Conservation (phyloP, 2,329 filamentous ascomycete species). For the Fusarium oligoseptatum region DNA sequence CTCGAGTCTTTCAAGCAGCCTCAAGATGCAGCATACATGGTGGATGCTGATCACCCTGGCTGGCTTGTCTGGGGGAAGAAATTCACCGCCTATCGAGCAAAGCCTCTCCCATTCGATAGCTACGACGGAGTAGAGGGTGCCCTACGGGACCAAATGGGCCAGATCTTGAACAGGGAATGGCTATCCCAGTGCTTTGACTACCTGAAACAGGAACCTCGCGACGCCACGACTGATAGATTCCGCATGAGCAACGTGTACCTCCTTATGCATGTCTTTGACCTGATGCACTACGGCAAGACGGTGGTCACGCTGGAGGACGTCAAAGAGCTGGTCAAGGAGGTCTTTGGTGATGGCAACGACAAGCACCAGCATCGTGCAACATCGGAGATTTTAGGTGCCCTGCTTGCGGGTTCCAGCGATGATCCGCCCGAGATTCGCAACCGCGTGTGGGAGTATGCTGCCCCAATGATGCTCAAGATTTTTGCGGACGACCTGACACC, state of each 20-base stretch:
- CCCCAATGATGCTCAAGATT: constrained; percentile 87
- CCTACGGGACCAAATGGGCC: constrained; percentile 83
- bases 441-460: constrained; percentile 88
- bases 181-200: constrained; percentile 90
- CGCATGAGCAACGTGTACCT: constrained; percentile 89
- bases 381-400: constrained; percentile 88
- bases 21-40: constrained; percentile 79
- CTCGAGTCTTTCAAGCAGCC: constrained; percentile 82
- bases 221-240: constrained; percentile 85
- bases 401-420: constrained; percentile 85
- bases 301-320: constrained; percentile 87
- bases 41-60: constrained; percentile 92
- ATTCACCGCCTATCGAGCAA: constrained; percentile 83
- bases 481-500: constrained; percentile 94
- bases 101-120: constrained; percentile 73
- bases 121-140: constrained; percentile 86
- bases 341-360: constrained; percentile 93
- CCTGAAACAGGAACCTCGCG: constrained; percentile 95
- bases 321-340: constrained; percentile 79
- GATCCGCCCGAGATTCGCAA: constrained; percentile 80
- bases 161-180: constrained; percentile 85
- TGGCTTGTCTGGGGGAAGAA: constrained; percentile 96
- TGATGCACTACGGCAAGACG: constrained; percentile 86
- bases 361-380: constrained; percentile 98
- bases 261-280: constrained; percentile 88